A percentile compares a stretch with the other conserved stretches of the same genome.
Conservation (phyloP, 768 basidiomycete genomes). For the Suillus discolor region DNA sequence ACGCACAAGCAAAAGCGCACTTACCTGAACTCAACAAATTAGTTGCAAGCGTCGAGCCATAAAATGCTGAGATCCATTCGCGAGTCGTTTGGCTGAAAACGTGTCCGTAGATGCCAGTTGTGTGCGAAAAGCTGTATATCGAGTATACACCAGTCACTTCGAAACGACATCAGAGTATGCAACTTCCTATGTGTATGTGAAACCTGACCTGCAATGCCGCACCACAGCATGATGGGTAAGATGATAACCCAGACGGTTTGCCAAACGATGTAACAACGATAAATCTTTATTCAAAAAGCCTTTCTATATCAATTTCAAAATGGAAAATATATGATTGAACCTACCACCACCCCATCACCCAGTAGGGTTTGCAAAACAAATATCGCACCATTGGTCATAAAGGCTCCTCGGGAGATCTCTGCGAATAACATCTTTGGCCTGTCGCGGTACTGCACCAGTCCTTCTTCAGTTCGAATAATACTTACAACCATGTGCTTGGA, state of each 20-base stretch:
- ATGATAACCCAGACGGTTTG: conserved; percentile 28
- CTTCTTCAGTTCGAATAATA: conserved; percentile 27
- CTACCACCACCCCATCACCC: conserved; percentile 33
- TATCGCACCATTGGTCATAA: conserved; percentile 28
- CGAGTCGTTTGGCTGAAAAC: conserved; percentile 31
- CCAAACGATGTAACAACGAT: conserved; percentile 36
- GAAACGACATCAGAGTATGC: background rate
- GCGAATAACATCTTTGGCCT: conserved; percentile 28
- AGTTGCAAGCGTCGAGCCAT: conserved; percentile 31
- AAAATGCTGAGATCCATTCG: conserved; percentile 39
- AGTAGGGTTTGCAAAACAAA: conserved; percentile 30
- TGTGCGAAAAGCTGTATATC: conserved; percentile 18
- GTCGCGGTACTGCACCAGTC: conserved; percentile 26
- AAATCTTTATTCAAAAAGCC: conserved; percentile 18
- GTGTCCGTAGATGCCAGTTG: conserved; percentile 3
- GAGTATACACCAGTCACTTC: conserved; percentile 24
- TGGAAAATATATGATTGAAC: conserved; percentile 2
- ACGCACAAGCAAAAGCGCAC: conserved; percentile 9
- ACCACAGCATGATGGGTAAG: conserved; percentile 33
- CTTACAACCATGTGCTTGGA: conserved; percentile 29
- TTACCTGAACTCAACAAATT: conserved; percentile 36
- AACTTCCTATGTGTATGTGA: background rate
- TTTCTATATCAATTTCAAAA: background rate
- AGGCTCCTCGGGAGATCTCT: conserved; percentile 28
- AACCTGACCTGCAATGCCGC: conserved; percentile 22